Evolutionary conservation across 352 stramenopile genomes (phyloP).

Genomic region (Globisporangium nagaii): DNA sequence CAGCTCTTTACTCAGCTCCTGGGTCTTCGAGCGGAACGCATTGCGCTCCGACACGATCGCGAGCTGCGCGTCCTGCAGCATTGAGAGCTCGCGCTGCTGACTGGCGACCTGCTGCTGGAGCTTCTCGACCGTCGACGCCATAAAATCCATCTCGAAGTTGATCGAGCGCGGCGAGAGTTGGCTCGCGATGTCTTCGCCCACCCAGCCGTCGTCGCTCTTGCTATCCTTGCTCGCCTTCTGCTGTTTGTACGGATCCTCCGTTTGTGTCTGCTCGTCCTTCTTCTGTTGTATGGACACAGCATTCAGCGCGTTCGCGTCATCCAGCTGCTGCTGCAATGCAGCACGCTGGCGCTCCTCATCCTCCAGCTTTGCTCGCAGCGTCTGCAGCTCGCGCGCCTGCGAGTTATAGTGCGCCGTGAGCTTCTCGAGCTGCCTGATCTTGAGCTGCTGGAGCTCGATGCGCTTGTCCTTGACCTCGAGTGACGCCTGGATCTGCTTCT

Average conservation of each 20-base stretch:
- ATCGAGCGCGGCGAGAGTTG: slow-evolving; percentile 26
- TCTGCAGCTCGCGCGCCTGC: slow-evolving; percentile 44
- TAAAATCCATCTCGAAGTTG: slow-evolving; percentile 15
- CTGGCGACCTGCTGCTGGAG: slow-evolving; percentile 33
- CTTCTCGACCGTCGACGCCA: slow-evolving; percentile 25
- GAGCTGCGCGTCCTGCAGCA: slow-evolving; percentile 32
- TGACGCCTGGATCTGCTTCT: slow-evolving; percentile 36
- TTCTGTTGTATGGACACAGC: slow-evolving; percentile 8
- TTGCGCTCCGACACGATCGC: slow-evolving; percentile 52
- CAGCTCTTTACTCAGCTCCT: slow-evolving; percentile 52
- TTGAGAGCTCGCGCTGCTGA: slow-evolving; percentile 19
- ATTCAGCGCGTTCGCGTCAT: slow-evolving; percentile 4
- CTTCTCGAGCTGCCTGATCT: slow-evolving; percentile 60
- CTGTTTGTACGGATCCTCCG: slow-evolving; percentile 21
- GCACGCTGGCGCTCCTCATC: slow-evolving; percentile 41
- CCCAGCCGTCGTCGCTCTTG: slow-evolving; percentile 1
- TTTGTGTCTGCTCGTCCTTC: slow-evolving; percentile 38
- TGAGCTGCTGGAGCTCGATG: slow-evolving; percentile 62
- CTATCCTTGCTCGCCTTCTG: slow-evolving; percentile 9
- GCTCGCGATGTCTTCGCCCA: slow-evolving; percentile 15
- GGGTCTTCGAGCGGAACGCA: slow-evolving; percentile 40
- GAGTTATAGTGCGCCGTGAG: slow-evolving; percentile 35
- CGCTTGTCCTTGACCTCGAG: slow-evolving; percentile 75
- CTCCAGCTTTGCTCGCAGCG: slow-evolving; percentile 34
- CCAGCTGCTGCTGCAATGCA: slow-evolving; percentile 40